A percentile compares a stretch with the other conserved stretches of the same genome.
Evolutionary conservation across 257 asterid species (phyloP).

Genomic region (Solanum piurae): DNA sequence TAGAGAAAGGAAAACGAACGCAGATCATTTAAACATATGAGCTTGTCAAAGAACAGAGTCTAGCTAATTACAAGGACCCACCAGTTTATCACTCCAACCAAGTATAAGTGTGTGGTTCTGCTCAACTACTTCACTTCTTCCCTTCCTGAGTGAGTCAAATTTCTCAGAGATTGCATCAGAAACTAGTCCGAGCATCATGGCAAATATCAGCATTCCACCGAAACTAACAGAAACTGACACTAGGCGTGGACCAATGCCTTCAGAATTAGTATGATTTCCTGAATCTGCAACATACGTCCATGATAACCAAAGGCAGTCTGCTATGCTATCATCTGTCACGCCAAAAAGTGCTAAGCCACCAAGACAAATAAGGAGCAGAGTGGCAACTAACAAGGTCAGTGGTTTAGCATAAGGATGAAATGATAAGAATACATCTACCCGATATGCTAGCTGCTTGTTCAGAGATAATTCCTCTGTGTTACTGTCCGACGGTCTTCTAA

Average conservation of each 20-base stretch:
- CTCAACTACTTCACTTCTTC: constrained; percentile 93
- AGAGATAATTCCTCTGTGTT: constrained; percentile 53
- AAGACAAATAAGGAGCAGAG: constrained; percentile 56
- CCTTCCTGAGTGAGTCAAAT: constrained; percentile 85
- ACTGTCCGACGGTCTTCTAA: constrained; percentile 43
- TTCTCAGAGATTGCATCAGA: constrained; percentile 92
- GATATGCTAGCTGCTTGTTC: constrained; percentile 70
- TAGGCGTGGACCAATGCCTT: constrained; percentile 62
- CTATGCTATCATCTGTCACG: constrained; percentile 62
- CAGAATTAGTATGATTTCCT: constrained; percentile 77
- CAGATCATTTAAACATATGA: not conserved
- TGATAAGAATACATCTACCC: constrained; percentile 64
- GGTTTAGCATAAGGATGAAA: constrained; percentile 83
- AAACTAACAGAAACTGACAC: constrained; percentile 75
- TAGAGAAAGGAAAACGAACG: not conserved
- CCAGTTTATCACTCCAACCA: constrained; percentile 96
- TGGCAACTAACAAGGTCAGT: constrained; percentile 66
- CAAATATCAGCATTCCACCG: constrained; percentile 95
- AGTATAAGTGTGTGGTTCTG: constrained; percentile 78
- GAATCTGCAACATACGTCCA: constrained; percentile 84
- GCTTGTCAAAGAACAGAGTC: not conserved
- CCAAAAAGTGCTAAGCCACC: constrained; percentile 85
- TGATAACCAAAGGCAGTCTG: constrained; percentile 75
- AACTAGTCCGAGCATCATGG: constrained; percentile 94
- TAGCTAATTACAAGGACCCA: constrained; percentile 12